Conservation (phyloP, 257 asterid genomes). For the Asclepias syriaca region DNA sequence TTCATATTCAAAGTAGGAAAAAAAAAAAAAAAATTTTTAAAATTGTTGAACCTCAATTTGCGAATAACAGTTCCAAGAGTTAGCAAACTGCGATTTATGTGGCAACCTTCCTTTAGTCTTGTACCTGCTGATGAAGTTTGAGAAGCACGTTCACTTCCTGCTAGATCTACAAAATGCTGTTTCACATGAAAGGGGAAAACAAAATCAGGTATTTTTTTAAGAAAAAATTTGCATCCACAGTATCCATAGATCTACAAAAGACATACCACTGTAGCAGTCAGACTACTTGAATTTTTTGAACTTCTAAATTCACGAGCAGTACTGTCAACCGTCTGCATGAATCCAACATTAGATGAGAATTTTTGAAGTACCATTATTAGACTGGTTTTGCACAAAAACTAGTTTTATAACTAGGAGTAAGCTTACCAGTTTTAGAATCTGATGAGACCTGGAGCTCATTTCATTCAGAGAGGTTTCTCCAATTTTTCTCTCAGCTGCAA, state of each 20-base stretch:
- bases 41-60: slow-evolving; percentile 56
- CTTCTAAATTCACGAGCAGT: slow-evolving; percentile 44
- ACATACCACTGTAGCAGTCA: slow-evolving; percentile 85
- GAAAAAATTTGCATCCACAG: background rate
- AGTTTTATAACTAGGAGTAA: too few species aligned
- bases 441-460: slow-evolving; percentile 92
- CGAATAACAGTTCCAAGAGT: slow-evolving; percentile 92
- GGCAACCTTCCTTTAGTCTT: slow-evolving; percentile 80
- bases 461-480: slow-evolving; percentile 91
- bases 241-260: background rate
- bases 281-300: slow-evolving; percentile 47
- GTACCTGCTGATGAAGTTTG: slow-evolving; percentile 66
- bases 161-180: slow-evolving; percentile 88
- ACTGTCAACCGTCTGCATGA: slow-evolving; percentile 71
- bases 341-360: slow-evolving; percentile 6
- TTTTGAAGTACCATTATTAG: background rate
- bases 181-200: slow-evolving; percentile 8
- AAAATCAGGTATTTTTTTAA: slow-evolving; percentile 6
- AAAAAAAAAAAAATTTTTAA: background rate
- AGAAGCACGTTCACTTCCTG: slow-evolving; percentile 96
- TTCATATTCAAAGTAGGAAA: background rate
- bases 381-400: background rate
- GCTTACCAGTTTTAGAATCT: slow-evolving; percentile 71
- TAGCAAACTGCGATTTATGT: slow-evolving; percentile 92
- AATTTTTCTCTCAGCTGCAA: slow-evolving; percentile 79